Conservation (phyloP, 1,284 basidiomycete genomes). For the Heterobasidion parviporum region DNA sequence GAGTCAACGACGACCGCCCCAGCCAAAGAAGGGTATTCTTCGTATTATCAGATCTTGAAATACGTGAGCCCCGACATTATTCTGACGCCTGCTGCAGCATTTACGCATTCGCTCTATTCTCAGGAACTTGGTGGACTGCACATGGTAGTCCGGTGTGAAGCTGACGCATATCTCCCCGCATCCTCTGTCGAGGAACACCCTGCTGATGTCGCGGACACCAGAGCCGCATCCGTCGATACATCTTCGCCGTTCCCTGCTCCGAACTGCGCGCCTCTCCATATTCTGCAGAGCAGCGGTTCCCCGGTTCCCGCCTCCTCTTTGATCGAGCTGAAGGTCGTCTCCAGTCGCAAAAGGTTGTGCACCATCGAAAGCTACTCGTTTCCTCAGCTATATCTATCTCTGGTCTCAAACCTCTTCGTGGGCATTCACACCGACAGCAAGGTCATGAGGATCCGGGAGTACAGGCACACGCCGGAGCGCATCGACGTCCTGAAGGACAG, state of each 20-base stretch:
- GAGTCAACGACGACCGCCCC: not conserved
- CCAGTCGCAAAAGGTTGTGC: not conserved
- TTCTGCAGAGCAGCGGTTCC: not conserved
- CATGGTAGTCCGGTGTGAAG: not conserved
- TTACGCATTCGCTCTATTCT: no score
- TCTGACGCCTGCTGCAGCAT: not conserved
- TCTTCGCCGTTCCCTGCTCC: not conserved
- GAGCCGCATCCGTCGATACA: not conserved
- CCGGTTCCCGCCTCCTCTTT: not conserved
- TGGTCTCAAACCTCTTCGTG: not conserved
- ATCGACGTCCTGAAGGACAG: no score
- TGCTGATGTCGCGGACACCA: not conserved
- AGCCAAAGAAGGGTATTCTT: not conserved
- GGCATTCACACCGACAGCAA: not conserved
- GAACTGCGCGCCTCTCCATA: not conserved
- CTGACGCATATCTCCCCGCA: not conserved
- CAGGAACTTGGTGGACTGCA: conserved; percentile 1
- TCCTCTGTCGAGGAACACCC: not conserved
- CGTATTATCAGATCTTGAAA: not conserved
- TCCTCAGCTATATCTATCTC: not conserved
- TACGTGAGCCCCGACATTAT: not conserved
- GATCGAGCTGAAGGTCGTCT: not conserved
- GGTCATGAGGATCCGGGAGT: not conserved
- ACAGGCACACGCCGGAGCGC: no score
- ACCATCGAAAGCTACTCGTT: not conserved